phyloP scores from a whole-genome alignment of 129 eudicot genomes.

The Sambucus nigra region DNA sequence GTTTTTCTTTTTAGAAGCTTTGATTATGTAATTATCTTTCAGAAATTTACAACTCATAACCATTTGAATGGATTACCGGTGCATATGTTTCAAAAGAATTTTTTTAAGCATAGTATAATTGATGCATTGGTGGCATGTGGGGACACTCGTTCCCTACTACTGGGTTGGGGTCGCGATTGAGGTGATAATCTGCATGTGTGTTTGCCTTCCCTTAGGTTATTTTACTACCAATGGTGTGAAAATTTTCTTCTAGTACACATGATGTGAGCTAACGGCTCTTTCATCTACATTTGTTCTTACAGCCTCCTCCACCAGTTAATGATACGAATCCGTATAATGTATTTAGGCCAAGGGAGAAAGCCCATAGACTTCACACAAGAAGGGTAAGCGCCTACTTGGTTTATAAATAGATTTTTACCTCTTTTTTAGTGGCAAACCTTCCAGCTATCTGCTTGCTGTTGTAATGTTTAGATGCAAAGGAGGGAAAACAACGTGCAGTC shows the following conservation, averaged over 20 bases:
- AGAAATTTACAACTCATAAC: no score
- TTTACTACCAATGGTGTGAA: neutral
- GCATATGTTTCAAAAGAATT: no score
- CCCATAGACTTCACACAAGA: slow-evolving; percentile 90
- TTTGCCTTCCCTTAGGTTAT: no score
- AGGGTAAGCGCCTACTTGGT: slow-evolving; percentile 42
- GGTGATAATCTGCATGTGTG: no score
- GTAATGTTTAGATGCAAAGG: slow-evolving; percentile 72
- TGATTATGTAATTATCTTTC: neutral
- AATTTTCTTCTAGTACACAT: slow-evolving; percentile 4
- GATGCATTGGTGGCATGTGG: no score
- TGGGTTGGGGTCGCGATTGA: no score
- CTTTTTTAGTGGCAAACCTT: neutral
- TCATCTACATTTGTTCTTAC: slow-evolving; percentile 6
- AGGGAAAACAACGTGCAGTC: slow-evolving; percentile 97
- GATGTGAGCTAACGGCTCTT: neutral
- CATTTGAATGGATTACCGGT: no score
- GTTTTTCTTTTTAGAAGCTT: no score
- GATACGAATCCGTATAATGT: slow-evolving; percentile 97
- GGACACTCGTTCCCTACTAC: no score
- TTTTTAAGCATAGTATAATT: no score
- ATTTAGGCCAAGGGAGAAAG: slow-evolving; percentile 96
- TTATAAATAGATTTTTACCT: neutral
- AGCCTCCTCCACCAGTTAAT: slow-evolving; percentile 97
- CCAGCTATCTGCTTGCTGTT: neutral